phyloP scores from a whole-genome alignment of 1,139 yeast species.

The Hemisphaericaspora subhashii region DNA sequence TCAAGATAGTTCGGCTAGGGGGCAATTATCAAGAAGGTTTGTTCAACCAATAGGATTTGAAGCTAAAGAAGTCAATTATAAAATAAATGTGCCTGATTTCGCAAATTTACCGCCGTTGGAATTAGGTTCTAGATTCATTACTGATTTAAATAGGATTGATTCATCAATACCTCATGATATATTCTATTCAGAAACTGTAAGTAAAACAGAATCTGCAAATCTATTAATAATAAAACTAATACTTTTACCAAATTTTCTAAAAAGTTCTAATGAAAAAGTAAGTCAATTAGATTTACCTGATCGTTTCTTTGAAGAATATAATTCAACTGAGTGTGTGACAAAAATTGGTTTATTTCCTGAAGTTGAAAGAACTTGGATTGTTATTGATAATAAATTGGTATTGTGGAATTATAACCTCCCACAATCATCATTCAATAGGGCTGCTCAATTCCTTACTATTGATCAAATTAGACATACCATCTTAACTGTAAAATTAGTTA shows the following conservation, averaged over 20 bases:
- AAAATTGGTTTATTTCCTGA: conserved; percentile 86
- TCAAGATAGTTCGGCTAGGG: conserved; percentile 31
- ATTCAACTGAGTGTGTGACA: conserved; percentile 64
- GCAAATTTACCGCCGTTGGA: conserved; percentile 44
- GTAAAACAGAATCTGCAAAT: conserved; percentile 40
- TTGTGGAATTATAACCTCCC: conserved; percentile 79
- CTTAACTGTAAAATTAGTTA: conserved; percentile 69
- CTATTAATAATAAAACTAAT: too few relatives aligned
- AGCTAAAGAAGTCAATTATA: conserved; percentile 43
- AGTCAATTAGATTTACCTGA: conserved; percentile 78
- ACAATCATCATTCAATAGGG: conserved; percentile 46
- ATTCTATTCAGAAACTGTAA: conserved; percentile 39
- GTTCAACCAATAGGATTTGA: conserved; percentile 39
- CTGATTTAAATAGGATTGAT: conserved; percentile 47
- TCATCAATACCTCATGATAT: conserved; percentile 48
- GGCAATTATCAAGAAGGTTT: conserved; percentile 33
- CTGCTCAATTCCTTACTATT: conserved; percentile 72
- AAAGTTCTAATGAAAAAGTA: conserved; percentile 67
- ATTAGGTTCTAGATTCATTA: conserved; percentile 44
- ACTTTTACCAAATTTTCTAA: too few relatives aligned
- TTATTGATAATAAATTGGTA: conserved; percentile 76
- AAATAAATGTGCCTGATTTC: conserved; percentile 46
- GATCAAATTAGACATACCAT: conserved; percentile 84
- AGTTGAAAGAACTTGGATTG: conserved; percentile 83
- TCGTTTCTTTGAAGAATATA: conserved; percentile 73